These are phyloP conservation scores for Maudiozyma saulgeensis DNA, from an alignment of 805 yeast species.

Conservation along the genomic window DNA sequence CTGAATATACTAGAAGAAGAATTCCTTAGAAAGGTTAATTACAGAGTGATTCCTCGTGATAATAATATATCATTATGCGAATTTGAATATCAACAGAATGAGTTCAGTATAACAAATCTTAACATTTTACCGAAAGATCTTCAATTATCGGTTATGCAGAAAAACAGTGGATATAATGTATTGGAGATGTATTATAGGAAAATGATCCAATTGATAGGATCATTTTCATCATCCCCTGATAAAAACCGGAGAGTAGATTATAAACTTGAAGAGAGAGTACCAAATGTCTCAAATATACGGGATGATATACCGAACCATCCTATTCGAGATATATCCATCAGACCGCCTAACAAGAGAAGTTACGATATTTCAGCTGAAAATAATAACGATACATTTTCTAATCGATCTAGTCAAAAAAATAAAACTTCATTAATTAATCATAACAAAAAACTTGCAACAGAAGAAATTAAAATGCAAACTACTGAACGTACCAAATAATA, in stretches of 20 bases:
- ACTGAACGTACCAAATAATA: background rate
- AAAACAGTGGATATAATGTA: constrained; percentile 31
- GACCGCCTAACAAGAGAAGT: background rate
- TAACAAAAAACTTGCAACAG: constrained; percentile 3
- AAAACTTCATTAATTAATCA: background rate
- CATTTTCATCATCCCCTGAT: constrained; percentile 20
- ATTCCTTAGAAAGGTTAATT: constrained; percentile 68
- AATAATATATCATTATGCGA: constrained; percentile 32
- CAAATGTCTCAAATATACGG: background rate
- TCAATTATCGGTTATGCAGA: constrained; percentile 7
- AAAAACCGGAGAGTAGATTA: constrained; percentile 19
- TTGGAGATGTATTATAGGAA: constrained; percentile 40
- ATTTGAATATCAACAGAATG: constrained; percentile 21
- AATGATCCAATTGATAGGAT: constrained; percentile 43
- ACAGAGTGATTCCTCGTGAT: constrained; percentile 59
- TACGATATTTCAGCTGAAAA: background rate
- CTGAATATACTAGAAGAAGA: constrained; percentile 83
- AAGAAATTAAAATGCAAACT: background rate
- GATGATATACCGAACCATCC: background rate
- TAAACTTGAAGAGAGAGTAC: constrained; percentile 5
- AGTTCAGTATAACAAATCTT: constrained; percentile 7
- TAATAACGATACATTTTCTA: too few species aligned
- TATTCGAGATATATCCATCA: background rate
- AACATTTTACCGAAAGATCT: background rate
- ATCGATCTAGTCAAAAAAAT: background rate